These are phyloP conservation scores for Hygrophorus pudorinus DNA, from an alignment of 768 basidiomycete genomes.

Conservation along the genomic window DNA sequence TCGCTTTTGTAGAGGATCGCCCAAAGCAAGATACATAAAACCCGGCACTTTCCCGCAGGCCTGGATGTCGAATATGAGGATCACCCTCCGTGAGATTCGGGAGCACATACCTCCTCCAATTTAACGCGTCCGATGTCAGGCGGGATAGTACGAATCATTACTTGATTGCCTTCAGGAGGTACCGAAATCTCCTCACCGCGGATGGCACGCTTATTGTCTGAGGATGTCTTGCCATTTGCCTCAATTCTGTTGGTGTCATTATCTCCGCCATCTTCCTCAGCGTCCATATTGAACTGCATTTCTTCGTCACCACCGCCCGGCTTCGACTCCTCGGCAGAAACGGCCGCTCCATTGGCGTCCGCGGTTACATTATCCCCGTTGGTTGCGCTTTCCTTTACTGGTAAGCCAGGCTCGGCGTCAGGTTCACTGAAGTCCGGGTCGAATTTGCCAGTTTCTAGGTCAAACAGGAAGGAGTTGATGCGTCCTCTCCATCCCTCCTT, in stretches of 20 bases:
- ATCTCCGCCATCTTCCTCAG: slow-evolving; percentile 61
- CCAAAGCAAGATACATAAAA: slow-evolving; percentile 81
- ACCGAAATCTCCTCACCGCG: slow-evolving; percentile 68
- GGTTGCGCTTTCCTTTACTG: slow-evolving; percentile 40
- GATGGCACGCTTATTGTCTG: slow-evolving; percentile 30
- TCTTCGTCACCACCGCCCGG: slow-evolving; percentile 49
- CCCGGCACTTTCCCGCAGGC: slow-evolving; percentile 69
- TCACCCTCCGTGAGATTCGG: background rate
- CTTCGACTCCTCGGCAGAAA: slow-evolving; percentile 44
- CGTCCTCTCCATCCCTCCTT: slow-evolving; percentile 80
- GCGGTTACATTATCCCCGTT: slow-evolving; percentile 30
- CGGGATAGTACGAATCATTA: slow-evolving; percentile 92
- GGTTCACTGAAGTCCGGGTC: slow-evolving; percentile 67
- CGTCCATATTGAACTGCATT: slow-evolving; percentile 64
- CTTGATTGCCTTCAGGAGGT: slow-evolving; percentile 73
- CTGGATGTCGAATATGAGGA: slow-evolving; percentile 29
- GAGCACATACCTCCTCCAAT: slow-evolving; percentile 68
- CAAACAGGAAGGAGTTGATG: slow-evolving; percentile 61
- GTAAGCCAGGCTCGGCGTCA: slow-evolving; percentile 39
- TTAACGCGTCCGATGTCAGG: slow-evolving; percentile 86
- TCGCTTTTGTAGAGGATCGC: slow-evolving; percentile 87
- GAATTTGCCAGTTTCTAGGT: slow-evolving; percentile 77
- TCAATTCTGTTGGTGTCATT: slow-evolving; percentile 46
- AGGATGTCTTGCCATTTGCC: slow-evolving; percentile 42
- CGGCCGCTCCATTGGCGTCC: slow-evolving; percentile 31